These are phyloP conservation scores for Niebla homalea DNA, from an alignment of 495 filamentous ascomycete species.

Conservation along the genomic window DNA sequence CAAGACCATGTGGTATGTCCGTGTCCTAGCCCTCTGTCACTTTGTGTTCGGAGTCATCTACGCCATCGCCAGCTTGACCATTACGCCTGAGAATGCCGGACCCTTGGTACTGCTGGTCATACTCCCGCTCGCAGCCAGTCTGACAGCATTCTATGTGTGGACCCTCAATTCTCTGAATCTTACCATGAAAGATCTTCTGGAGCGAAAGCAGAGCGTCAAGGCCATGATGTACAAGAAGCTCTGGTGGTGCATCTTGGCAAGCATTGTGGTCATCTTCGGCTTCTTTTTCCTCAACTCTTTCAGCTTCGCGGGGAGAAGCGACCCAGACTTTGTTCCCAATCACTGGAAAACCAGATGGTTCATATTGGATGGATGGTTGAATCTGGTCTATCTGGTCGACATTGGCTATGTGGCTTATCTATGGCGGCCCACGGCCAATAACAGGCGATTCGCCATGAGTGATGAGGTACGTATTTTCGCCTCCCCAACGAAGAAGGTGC, in stretches of 20 bases:
- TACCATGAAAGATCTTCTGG: slow-evolving; percentile 89
- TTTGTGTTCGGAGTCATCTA: slow-evolving; percentile 95
- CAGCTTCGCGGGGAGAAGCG: slow-evolving; percentile 67
- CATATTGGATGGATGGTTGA: slow-evolving; percentile 93
- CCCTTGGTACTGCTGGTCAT: slow-evolving; percentile 92
- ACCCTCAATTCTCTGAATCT: slow-evolving; percentile 87
- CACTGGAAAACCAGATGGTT: slow-evolving; percentile 98
- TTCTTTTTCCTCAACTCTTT: slow-evolving; percentile 97
- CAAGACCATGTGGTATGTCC: slow-evolving; percentile 84
- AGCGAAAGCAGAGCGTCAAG: slow-evolving; percentile 88
- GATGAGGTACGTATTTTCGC: slow-evolving; percentile 53
- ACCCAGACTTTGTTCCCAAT: slow-evolving; percentile 80
- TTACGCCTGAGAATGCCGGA: slow-evolving; percentile 61
- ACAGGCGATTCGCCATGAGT: slow-evolving; percentile 95
- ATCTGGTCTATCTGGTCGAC: slow-evolving; percentile 88
- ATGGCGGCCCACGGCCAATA: slow-evolving; percentile 94
- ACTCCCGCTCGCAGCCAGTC: slow-evolving; percentile 76
- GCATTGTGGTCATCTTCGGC: slow-evolving; percentile 87
- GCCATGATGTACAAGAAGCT: slow-evolving; percentile 95
- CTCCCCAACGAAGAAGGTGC: background rate
- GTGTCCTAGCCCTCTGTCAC: slow-evolving; percentile 79
- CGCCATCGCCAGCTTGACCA: slow-evolving; percentile 73
- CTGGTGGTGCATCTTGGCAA: slow-evolving; percentile 91
- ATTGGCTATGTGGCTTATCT: slow-evolving; percentile 89
- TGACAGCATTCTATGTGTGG: slow-evolving; percentile 98